Conservation (phyloP, 1,284 basidiomycete species). For the Cutaneotrichosporon spelunceum region DNA sequence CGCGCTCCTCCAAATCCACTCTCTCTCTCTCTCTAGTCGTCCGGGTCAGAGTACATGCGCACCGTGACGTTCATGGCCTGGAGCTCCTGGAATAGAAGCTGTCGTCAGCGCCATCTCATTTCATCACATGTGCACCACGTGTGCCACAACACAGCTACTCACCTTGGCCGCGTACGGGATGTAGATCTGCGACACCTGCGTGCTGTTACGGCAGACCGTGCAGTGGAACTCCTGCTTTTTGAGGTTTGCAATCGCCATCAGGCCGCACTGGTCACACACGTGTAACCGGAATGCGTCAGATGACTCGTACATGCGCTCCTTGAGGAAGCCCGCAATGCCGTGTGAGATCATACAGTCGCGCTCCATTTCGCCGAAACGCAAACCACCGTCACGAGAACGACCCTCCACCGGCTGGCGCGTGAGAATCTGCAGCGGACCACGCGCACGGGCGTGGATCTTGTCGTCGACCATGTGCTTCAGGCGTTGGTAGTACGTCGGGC, state of each 20-base stretch:
- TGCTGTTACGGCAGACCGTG: conserved; percentile 87
- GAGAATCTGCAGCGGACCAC: conserved; percentile 96
- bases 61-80: conserved; percentile 39
- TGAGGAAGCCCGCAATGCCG: conserved; percentile 95
- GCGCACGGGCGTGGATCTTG: conserved; percentile 96
- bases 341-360: conserved; percentile 92
- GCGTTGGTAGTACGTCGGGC: conserved; percentile 98
- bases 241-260: conserved; percentile 91
- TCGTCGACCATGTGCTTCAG: conserved; percentile 99
- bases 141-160: conserved; percentile 3
- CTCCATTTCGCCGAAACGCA: conserved; percentile 99
- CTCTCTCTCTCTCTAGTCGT: conserved; percentile 11
- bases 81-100: conserved; percentile 30
- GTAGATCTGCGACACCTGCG: conserved; percentile 82
- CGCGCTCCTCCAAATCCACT: too few species aligned
- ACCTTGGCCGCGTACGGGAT: conserved; percentile 77
- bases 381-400: conserved; percentile 94
- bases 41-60: conserved; percentile 26
- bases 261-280: conserved; percentile 91
- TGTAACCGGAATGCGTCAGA: conserved; percentile 95
- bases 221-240: conserved; percentile 58
- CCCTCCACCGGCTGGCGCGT: conserved; percentile 99
- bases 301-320: conserved; percentile 78
- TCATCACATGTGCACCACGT: neutral
- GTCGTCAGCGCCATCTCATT: conserved; percentile 10